These are phyloP conservation scores for Trichoderma sp. DNA, from an alignment of 2,329 filamentous ascomycete species.

Conservation along the genomic window DNA sequence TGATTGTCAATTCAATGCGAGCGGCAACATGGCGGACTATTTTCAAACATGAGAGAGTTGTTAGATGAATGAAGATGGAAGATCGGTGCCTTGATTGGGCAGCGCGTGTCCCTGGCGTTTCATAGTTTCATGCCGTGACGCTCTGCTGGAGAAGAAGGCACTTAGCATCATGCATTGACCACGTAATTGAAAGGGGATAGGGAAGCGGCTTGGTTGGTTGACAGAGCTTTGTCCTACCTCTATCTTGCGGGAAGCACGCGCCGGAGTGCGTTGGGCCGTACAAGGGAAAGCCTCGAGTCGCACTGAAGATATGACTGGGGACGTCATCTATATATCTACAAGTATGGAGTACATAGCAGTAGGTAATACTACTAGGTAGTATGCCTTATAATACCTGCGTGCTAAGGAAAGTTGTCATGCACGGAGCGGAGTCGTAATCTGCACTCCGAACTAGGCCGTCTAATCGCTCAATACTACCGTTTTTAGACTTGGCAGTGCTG, in stretches of 20 bases:
- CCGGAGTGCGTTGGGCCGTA: neutral
- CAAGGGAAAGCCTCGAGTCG: neutral
- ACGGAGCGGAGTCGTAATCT: constrained; percentile 14
- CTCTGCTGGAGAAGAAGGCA: neutral
- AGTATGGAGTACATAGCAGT: no score
- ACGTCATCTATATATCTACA: neutral
- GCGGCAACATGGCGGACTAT: neutral
- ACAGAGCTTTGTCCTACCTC: neutral
- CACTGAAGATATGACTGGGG: neutral
- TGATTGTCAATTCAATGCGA: neutral
- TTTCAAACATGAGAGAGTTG: neutral
- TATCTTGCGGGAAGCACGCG: neutral
- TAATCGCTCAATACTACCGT: neutral
- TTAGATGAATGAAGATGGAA: neutral
- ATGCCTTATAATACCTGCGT: neutral
- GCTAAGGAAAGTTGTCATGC: neutral
- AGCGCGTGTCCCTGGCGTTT: neutral
- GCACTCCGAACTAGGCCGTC: neutral
- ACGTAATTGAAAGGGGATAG: neutral
- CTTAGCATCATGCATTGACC: neutral
- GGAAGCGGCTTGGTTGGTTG: neutral
- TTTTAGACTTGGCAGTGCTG: neutral
- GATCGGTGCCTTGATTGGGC: neutral
- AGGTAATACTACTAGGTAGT: no score
- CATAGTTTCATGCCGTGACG: neutral